Percentiles rank a stretch among this genome's conserved stretches.
Evolutionary conservation across 2,329 filamentous ascomycete species (phyloP).

Genomic region (Pseudocercospora ulei): DNA sequence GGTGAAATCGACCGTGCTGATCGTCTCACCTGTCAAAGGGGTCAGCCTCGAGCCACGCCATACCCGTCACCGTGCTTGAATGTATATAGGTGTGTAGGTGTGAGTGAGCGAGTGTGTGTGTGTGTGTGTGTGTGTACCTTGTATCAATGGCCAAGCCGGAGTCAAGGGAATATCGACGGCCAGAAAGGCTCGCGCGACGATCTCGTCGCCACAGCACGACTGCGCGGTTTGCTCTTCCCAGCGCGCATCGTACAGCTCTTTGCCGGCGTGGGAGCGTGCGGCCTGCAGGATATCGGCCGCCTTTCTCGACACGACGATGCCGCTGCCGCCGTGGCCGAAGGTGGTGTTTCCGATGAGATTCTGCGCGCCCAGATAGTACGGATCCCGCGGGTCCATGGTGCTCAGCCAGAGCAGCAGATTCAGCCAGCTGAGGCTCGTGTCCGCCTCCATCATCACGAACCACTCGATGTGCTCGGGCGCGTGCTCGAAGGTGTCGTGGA

Average conservation of each 20-base stretch:
- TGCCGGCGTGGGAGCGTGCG: slow-evolving; percentile 38
- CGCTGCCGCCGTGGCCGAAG: slow-evolving; percentile 40
- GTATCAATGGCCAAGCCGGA: slow-evolving; percentile 39
- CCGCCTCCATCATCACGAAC: slow-evolving; percentile 50
- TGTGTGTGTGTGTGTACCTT: no score
- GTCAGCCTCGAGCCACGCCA: not conserved
- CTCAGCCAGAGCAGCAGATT: slow-evolving; percentile 44
- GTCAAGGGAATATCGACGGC: slow-evolving; percentile 41
- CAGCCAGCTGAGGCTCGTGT: slow-evolving; percentile 44
- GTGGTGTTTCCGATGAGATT: slow-evolving; percentile 33
- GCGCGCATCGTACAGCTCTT: slow-evolving; percentile 30
- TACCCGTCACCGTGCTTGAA: not conserved
- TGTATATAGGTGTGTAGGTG: no score
- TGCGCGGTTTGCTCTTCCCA: slow-evolving; percentile 40
- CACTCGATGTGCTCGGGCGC: slow-evolving; percentile 43
- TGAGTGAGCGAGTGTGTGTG: no score
- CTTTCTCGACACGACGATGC: slow-evolving; percentile 40
- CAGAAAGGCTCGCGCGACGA: slow-evolving; percentile 44
- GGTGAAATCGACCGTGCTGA: slow-evolving; percentile 38
- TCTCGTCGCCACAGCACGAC: slow-evolving; percentile 49
- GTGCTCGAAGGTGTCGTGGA: slow-evolving; percentile 43
- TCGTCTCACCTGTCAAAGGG: slow-evolving; percentile 34
- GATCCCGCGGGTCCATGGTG: slow-evolving; percentile 40
- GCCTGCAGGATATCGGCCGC: slow-evolving; percentile 33
- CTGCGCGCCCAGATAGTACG: slow-evolving; percentile 44